Conservation (phyloP, 129 eudicot species). For the Flaveria bidentis region DNA sequence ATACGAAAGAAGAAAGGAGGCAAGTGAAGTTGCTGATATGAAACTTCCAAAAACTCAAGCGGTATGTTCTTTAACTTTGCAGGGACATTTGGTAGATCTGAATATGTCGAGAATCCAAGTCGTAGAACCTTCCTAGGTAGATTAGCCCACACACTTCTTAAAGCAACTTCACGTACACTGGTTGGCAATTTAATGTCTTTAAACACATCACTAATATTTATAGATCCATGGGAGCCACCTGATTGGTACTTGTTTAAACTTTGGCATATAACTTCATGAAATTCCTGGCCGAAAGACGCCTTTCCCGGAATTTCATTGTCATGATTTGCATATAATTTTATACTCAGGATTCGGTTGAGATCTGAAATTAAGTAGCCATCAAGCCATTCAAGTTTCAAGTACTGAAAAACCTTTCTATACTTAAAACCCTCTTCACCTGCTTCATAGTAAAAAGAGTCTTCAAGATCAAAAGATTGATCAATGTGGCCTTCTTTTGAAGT, state of each 20-base stretch:
- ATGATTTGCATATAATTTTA: constrained; percentile 18
- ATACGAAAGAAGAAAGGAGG: constrained; percentile 62
- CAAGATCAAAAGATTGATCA: constrained; percentile 25
- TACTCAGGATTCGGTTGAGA: constrained; percentile 35
- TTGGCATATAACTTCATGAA: constrained; percentile 51
- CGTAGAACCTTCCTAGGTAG: constrained; percentile 53
- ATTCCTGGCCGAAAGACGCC: constrained; percentile 25
- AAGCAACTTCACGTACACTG: constrained; percentile 62
- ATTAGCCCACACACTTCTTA: constrained; percentile 44
- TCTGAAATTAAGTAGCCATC: constrained; percentile 40
- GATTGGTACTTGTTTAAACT: constrained; percentile 42
- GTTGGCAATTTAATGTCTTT: constrained; percentile 56
- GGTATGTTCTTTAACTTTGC: constrained; percentile 26
- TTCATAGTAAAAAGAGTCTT: constrained; percentile 48
- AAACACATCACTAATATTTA: constrained; percentile 34
- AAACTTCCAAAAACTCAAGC: constrained; percentile 56
- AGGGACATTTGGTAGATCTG: constrained; percentile 39
- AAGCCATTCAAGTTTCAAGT: constrained; percentile 51
- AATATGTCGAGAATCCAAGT: constrained; percentile 46
- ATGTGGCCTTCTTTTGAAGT: constrained; percentile 39
- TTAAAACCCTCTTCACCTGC: constrained; percentile 39
- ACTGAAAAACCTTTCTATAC: constrained; percentile 37
- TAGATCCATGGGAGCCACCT: constrained; percentile 12
- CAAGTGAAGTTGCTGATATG: constrained; percentile 38
- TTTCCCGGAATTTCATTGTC: constrained; percentile 14